phyloP scores from a whole-genome alignment of 176 grass and related monocot species.

The Oryza nivara region DNA sequence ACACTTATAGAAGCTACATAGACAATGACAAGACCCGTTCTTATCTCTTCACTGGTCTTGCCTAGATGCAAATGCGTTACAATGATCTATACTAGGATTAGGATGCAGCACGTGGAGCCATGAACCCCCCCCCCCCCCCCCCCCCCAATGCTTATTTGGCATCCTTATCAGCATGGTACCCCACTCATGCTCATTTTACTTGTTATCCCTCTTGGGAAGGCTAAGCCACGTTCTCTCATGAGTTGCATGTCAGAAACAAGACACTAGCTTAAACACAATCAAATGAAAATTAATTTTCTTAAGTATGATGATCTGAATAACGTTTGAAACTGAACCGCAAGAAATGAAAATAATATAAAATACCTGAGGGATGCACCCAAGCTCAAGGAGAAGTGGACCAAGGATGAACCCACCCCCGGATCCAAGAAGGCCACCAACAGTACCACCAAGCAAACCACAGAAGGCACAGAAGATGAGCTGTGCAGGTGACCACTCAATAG shows the following conservation, averaged over 20 bases:
- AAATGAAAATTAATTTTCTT: neutral
- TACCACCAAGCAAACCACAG: conserved; percentile 83
- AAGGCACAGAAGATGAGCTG: conserved; percentile 90
- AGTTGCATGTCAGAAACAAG: neutral
- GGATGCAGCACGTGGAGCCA: neutral
- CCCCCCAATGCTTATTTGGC: too few relatives aligned
- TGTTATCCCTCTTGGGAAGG: neutral
- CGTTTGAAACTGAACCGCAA: conserved; percentile 4
- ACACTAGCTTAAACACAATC: neutral
- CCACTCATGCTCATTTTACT: neutral
- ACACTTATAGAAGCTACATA: neutral
- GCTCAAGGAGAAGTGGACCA: conserved; percentile 92
- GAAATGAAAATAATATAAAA: conserved; percentile 5
- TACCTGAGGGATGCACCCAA: conserved; percentile 98
- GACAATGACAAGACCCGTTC: neutral
- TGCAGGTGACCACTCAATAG: conserved; percentile 75
- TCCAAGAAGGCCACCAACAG: conserved; percentile 87
- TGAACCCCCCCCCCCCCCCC: too few relatives aligned
- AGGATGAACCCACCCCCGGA: conserved; percentile 97
- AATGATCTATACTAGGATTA: neutral
- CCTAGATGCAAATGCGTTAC: neutral
- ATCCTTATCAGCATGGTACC: neutral
- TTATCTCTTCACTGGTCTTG: conserved; percentile 2
- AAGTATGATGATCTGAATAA: neutral
- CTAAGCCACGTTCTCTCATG: neutral